Evolutionary conservation across 192 early-diverging fungal genomes (phyloP).

Genomic region (Lobosporangium transversale): DNA sequence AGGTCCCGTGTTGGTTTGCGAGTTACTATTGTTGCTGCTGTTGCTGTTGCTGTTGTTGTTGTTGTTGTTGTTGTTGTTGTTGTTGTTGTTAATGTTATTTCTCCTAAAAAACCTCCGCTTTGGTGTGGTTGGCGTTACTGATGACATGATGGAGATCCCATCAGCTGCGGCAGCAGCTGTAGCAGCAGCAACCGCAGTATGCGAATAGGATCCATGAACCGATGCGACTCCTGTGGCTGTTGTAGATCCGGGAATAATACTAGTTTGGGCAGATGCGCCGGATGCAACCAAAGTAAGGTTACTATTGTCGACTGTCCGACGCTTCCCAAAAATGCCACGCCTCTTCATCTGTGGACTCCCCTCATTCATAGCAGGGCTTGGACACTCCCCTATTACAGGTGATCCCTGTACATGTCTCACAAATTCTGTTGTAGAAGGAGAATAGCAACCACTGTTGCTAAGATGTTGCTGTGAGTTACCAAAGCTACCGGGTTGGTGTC

Average conservation of each 20-base stretch:
- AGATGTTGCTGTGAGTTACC: neutral
- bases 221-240: too few relatives aligned
- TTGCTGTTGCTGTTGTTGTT: conserved; percentile 7
- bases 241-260: neutral
- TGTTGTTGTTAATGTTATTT: conserved; percentile 3
- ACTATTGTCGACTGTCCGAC: conserved; percentile 7
- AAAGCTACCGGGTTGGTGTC: neutral
- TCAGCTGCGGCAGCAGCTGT: neutral
- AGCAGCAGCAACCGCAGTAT: too few relatives aligned
- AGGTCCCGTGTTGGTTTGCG: too few relatives aligned
- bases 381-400: neutral
- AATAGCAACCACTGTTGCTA: neutral
- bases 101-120: conserved; percentile 14
- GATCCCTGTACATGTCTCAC: neutral
- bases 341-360: conserved; percentile 40
- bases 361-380: neutral
- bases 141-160: neutral
- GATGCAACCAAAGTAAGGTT: neutral
- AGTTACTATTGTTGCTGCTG: neutral
- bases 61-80: neutral
- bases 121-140: neutral
- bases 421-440: conserved; percentile 4
- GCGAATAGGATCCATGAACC: neutral
- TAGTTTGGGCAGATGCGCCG: neutral
- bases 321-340: conserved; percentile 46